Conservation (phyloP, 2,329 filamentous ascomycete species). For the Diaporthe longicolla region DNA sequence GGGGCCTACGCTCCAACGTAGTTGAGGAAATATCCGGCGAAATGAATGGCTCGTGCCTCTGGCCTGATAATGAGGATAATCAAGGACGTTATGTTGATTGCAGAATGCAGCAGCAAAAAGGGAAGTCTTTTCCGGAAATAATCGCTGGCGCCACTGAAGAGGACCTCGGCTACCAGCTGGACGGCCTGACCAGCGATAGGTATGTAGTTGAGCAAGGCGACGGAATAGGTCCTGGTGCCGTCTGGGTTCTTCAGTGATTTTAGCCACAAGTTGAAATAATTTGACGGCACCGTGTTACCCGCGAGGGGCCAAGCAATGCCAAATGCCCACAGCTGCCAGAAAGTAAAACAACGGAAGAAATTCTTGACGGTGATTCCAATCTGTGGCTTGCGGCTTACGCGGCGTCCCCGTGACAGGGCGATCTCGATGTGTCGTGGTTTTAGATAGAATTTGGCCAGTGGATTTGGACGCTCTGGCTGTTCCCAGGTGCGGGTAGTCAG, state of each 20-base stretch:
- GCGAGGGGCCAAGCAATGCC: constrained; percentile 32
- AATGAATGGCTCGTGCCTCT: constrained; percentile 7
- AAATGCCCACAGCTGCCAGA: constrained; percentile 38
- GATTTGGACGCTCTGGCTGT: constrained; percentile 37
- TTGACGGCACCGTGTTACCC: constrained; percentile 27
- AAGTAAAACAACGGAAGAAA: constrained; percentile 37
- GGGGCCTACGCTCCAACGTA: constrained; percentile 30
- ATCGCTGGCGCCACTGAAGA: constrained; percentile 37
- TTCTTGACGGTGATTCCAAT: constrained; percentile 29
- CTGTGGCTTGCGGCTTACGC: constrained; percentile 32
- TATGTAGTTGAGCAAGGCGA: constrained; percentile 37
- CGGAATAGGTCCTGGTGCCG: constrained; percentile 29
- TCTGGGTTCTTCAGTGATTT: constrained; percentile 36
- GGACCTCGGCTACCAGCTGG: constrained; percentile 27
- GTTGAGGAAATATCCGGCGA: constrained; percentile 35
- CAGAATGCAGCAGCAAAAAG: constrained; percentile 34
- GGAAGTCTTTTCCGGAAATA: constrained; percentile 22
- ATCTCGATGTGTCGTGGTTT: constrained; percentile 37
- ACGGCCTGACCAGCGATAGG: constrained; percentile 37
- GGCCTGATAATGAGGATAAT: constrained; percentile 31
- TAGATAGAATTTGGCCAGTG: constrained; percentile 34
- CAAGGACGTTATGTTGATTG: constrained; percentile 34
- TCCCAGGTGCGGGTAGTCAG: background rate
- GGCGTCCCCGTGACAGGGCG: constrained; percentile 32
- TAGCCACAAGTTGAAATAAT: constrained; percentile 39